These are phyloP conservation scores for Pythium pectinolyticum DNA, from an alignment of 352 stramenopile genomes.

Conservation along the genomic window DNA sequence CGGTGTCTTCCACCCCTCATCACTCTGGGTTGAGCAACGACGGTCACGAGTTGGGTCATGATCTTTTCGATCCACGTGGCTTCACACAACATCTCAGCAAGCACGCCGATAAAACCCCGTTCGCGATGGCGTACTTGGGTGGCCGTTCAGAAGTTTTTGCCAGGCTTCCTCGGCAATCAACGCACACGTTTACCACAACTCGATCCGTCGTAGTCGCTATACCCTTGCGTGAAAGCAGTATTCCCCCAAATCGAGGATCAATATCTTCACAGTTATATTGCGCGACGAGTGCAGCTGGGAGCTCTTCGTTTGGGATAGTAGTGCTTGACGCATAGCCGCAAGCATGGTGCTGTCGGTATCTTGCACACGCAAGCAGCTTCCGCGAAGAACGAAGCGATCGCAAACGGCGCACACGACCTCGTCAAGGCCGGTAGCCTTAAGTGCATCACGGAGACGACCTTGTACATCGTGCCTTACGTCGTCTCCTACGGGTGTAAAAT, in stretches of 20 bases:
- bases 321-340: too few species aligned
- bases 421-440: too few species aligned
- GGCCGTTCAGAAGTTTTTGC: not conserved
- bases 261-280: not conserved
- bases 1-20: conserved; percentile 18
- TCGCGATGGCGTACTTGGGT: not conserved
- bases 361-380: too few species aligned
- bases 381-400: too few species aligned
- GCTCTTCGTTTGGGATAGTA: too few species aligned
- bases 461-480: too few species aligned
- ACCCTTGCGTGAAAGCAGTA: not conserved
- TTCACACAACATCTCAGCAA: not conserved
- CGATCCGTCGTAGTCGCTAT: not conserved
- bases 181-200: not conserved
- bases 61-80: not conserved
- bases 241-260: not conserved
- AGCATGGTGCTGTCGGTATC: too few species aligned
- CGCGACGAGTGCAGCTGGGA: not conserved
- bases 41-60: conserved; percentile 7
- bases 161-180: not conserved
- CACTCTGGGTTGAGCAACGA: conserved; percentile 12
- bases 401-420: too few species aligned
- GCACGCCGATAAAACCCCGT: not conserved
- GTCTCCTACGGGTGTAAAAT: too few species aligned
- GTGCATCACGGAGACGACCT: too few species aligned